These are phyloP conservation scores for Stagonosporopsis rhizophila DNA, from an alignment of 2,329 filamentous ascomycete genomes.

Conservation along the genomic window DNA sequence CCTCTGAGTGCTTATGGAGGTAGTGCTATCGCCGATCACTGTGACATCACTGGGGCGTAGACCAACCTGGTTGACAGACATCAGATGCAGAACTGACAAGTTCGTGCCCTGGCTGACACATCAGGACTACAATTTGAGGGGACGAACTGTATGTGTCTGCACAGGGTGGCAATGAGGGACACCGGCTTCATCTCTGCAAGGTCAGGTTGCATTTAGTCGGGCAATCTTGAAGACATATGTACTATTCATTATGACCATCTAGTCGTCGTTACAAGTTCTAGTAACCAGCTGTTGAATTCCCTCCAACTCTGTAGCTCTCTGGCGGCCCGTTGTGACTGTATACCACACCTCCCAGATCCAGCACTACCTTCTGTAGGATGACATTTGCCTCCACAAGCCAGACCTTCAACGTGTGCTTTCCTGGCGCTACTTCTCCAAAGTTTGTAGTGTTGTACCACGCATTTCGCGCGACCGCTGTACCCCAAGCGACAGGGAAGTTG, in stretches of 20 bases:
- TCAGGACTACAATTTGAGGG: background rate
- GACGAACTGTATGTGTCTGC: background rate
- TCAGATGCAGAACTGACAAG: background rate
- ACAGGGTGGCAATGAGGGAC: too few species aligned
- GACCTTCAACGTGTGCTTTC: conserved; percentile 53
- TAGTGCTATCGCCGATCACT: background rate
- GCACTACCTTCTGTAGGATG: conserved; percentile 46
- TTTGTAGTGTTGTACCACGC: conserved; percentile 59
- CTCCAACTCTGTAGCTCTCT: conserved; percentile 48
- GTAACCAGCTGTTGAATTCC: conserved; percentile 9
- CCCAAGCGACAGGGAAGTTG: conserved; percentile 58
- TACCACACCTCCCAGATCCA: conserved; percentile 45
- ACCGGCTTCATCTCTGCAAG: too few species aligned
- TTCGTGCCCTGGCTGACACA: background rate
- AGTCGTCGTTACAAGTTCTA: background rate
- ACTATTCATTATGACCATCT: background rate
- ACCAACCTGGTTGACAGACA: background rate
- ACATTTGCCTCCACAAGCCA: conserved; percentile 57
- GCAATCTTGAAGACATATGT: background rate
- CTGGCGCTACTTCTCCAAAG: conserved; percentile 40
- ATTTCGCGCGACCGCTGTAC: conserved; percentile 57
- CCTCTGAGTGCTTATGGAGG: background rate
- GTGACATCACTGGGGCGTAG: background rate
- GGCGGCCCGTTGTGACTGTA: conserved; percentile 46
- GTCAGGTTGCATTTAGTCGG: background rate